phyloP scores from a whole-genome alignment of 2,329 filamentous ascomycete species.

The Fusarium sororula region DNA sequence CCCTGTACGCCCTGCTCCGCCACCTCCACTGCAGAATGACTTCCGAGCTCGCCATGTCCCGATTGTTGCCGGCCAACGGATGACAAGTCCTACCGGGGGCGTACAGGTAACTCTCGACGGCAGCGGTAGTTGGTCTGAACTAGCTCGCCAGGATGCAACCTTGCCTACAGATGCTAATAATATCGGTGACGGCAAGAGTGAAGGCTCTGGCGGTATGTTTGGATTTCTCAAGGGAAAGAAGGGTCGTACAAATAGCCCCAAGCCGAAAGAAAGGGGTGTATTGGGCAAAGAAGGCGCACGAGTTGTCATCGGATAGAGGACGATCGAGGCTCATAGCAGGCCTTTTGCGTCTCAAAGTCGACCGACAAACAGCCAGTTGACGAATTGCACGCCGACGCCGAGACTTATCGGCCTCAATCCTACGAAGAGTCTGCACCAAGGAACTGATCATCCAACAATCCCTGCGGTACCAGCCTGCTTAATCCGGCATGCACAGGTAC shows the following conservation, averaged over 20 bases:
- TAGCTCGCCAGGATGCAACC: slow-evolving; percentile 84
- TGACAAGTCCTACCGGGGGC: slow-evolving; percentile 81
- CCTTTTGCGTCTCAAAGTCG: slow-evolving; percentile 23
- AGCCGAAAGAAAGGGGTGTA: slow-evolving; percentile 92
- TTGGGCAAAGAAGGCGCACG: slow-evolving; percentile 94
- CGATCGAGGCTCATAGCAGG: slow-evolving; percentile 28
- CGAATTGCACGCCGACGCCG: slow-evolving; percentile 11
- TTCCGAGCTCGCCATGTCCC: slow-evolving; percentile 58
- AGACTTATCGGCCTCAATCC: slow-evolving; percentile 1
- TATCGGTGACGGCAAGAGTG: slow-evolving; percentile 60
- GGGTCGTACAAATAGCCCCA: slow-evolving; percentile 89
- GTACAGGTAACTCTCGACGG: slow-evolving; percentile 92
- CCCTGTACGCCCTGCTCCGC: slow-evolving; percentile 46
- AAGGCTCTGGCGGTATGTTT: slow-evolving; percentile 81
- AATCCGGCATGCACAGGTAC: not conserved
- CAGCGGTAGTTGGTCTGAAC: slow-evolving; percentile 88
- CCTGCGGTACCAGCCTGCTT: slow-evolving; percentile 2
- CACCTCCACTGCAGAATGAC: slow-evolving; percentile 59
- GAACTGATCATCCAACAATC: slow-evolving; percentile 5
- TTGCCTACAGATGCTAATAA: slow-evolving; percentile 73
- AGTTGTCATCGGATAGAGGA: slow-evolving; percentile 73
- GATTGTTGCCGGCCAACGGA: slow-evolving; percentile 70
- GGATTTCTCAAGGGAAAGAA: slow-evolving; percentile 91
- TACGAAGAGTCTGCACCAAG: slow-evolving; percentile 5
- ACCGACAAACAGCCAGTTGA: slow-evolving; percentile 17